A percentile compares a stretch with the other conserved stretches of the same genome.
Conservation (phyloP, 371 early-diverging fungal species). For the Mortierella sp. region DNA sequence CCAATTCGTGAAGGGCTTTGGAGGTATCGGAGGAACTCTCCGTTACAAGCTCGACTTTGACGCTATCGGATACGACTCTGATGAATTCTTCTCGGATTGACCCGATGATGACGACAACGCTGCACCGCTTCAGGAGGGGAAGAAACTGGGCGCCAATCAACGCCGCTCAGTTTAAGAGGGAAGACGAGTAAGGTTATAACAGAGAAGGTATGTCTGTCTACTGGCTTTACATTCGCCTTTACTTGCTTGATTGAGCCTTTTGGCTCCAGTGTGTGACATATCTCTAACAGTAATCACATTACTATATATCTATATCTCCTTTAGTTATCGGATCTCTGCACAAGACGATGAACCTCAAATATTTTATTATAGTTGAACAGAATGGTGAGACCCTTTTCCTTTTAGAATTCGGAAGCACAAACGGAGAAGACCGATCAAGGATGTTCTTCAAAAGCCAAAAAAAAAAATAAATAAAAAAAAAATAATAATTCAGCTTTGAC, state of each 20-base stretch:
- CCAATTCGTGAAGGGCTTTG: conserved; percentile 99
- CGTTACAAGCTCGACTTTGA: conserved; percentile 97
- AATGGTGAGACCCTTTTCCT: conserved; percentile 3
- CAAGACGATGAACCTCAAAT: conserved; percentile 6
- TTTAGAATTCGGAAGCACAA: conserved; percentile 10
- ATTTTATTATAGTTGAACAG: conserved; percentile 4
- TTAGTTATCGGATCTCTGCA: conserved; percentile 10
- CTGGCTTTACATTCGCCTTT: not conserved
- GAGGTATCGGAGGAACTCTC: conserved; percentile 99
- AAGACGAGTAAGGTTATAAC: conserved; percentile 29
- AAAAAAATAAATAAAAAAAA: not conserved
- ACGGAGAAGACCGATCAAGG: conserved; percentile 1
- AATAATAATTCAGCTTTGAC: not conserved
- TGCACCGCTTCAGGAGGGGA: conserved; percentile 64
- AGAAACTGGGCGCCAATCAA: conserved; percentile 41
- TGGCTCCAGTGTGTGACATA: not conserved
- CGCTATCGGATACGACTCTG: conserved; percentile 60
- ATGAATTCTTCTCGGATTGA: conserved; percentile 62
- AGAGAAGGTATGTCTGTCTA: conserved; percentile 37
- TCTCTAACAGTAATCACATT: not conserved
- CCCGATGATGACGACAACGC: conserved; percentile 62
- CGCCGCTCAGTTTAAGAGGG: conserved; percentile 50
- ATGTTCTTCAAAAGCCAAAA: not conserved
- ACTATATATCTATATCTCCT: not conserved
- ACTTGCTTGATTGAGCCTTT: too few relatives aligned